These are phyloP conservation scores for Luzula sylvatica DNA, from an alignment of 176 grass and related monocot species.

Conservation along the genomic window DNA sequence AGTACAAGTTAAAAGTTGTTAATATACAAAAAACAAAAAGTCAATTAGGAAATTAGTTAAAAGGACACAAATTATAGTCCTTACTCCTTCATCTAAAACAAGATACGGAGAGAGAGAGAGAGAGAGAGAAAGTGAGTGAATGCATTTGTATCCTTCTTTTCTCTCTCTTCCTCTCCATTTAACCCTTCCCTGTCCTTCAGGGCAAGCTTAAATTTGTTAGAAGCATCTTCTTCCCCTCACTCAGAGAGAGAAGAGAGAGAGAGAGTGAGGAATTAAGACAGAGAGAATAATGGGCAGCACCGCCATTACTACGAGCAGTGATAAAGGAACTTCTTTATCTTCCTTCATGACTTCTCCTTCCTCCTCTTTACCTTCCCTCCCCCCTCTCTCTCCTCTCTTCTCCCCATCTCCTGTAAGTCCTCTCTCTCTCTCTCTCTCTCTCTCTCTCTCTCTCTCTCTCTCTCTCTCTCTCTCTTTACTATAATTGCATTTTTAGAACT, in stretches of 20 bases:
- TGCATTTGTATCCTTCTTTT: slow-evolving; percentile 8
- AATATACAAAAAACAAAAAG: slow-evolving; percentile 1
- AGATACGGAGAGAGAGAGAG: too few species aligned
- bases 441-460: not conserved
- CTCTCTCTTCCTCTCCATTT: slow-evolving; percentile 5
- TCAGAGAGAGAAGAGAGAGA: not conserved
- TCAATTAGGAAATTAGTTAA: slow-evolving; percentile 13
- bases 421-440: not conserved
- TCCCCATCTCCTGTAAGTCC: slow-evolving; percentile 30
- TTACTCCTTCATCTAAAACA: not conserved
- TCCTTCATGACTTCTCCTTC: slow-evolving; percentile 37
- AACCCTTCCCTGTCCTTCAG: slow-evolving; percentile 7
- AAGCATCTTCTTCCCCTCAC: not conserved
- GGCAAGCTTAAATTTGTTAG: not conserved
- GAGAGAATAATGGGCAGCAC: slow-evolving; percentile 15
- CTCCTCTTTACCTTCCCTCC: slow-evolving; percentile 27
- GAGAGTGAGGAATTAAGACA: not conserved
- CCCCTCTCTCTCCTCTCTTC: slow-evolving; percentile 14
- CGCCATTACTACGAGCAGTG: not conserved
- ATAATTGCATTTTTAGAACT: not conserved
- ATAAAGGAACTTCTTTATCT: slow-evolving; percentile 13
- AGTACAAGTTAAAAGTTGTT: too few species aligned
- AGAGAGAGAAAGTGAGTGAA: too few species aligned
- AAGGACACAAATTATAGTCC: slow-evolving; percentile 9
- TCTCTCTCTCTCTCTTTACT: not conserved